phyloP scores from a whole-genome alignment of 192 early-diverging fungal species.

The Lobosporangium transversale region DNA sequence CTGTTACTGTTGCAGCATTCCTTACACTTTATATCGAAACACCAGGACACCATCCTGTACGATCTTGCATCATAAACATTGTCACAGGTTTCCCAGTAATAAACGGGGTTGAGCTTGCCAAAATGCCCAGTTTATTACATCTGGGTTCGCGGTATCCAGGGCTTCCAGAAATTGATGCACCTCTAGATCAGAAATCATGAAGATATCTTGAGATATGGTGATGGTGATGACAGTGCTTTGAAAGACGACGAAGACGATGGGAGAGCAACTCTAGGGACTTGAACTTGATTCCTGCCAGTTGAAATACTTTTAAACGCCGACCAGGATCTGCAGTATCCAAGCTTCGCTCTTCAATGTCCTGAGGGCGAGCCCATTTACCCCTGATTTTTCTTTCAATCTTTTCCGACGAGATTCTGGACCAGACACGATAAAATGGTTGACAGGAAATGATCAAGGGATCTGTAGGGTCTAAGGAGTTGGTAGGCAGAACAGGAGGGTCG shows the following conservation, averaged over 20 bases:
- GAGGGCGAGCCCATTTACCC: slow-evolving; percentile 49
- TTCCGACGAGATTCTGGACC: slow-evolving; percentile 33
- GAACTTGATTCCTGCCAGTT: slow-evolving; percentile 34
- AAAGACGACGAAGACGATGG: slow-evolving; percentile 1
- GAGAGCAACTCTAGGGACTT: slow-evolving; percentile 22
- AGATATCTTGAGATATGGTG: slow-evolving; percentile 25
- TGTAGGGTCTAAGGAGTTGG: not conserved
- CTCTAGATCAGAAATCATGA: slow-evolving; percentile 61
- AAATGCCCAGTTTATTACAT: slow-evolving; percentile 56
- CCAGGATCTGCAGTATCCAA: slow-evolving; percentile 46
- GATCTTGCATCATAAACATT: slow-evolving; percentile 56
- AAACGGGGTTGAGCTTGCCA: slow-evolving; percentile 65
- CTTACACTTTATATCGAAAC: no score
- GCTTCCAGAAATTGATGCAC: slow-evolving; percentile 62
- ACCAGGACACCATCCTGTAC: slow-evolving; percentile 58
- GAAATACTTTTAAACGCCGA: slow-evolving; percentile 40
- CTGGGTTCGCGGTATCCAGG: slow-evolving; percentile 57
- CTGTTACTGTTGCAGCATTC: no score
- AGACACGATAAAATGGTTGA: slow-evolving; percentile 34
- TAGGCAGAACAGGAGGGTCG: not conserved
- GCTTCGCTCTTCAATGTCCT: slow-evolving; percentile 48
- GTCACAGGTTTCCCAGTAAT: slow-evolving; percentile 61
- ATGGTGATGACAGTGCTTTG: not conserved
- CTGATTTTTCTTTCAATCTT: slow-evolving; percentile 37
- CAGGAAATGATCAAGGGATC: slow-evolving; percentile 13